phyloP scores from a whole-genome alignment of 306 rosid genomes.

The Lithocarpus polystachyus region DNA sequence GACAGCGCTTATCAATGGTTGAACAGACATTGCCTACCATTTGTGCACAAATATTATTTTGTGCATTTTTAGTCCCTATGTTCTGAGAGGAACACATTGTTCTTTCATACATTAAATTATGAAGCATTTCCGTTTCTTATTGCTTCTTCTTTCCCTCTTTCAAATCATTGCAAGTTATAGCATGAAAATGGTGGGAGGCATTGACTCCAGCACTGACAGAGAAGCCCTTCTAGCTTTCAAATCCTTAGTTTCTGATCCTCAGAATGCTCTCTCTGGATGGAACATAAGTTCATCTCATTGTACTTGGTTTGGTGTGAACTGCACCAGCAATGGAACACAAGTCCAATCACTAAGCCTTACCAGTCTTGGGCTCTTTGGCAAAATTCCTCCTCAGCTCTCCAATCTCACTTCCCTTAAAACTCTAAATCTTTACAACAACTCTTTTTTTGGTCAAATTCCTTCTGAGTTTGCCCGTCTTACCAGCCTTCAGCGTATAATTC shows the following conservation, averaged over 20 bases:
- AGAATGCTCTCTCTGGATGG: conserved; percentile 18
- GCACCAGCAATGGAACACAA: conserved; percentile 24
- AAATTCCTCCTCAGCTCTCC: conserved; percentile 18
- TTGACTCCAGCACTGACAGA: conserved; percentile 6
- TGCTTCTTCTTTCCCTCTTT: not conserved
- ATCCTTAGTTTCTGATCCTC: conserved; percentile 27
- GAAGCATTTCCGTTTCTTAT: not conserved
- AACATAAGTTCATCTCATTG: conserved; percentile 22
- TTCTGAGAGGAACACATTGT: too few relatives aligned
- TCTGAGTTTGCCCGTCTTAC: conserved; percentile 6
- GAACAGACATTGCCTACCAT: too few relatives aligned
- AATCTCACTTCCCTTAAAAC: conserved; percentile 24
- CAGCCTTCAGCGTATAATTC: not conserved
- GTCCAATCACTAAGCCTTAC: conserved; percentile 32
- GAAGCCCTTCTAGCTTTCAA: conserved; percentile 31
- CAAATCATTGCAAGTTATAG: not conserved
- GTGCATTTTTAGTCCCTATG: too few relatives aligned
- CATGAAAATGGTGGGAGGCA: not conserved
- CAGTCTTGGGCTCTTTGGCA: conserved; percentile 27
- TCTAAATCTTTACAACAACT: conserved; percentile 32
- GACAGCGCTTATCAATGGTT: too few relatives aligned
- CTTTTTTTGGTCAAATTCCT: conserved; percentile 31
- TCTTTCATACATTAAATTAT: not conserved
- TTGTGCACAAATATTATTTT: too few relatives aligned
- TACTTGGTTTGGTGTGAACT: conserved; percentile 32